Conservation (phyloP, 75 land plant genomes). For the Sequoiadendron giganteum region DNA sequence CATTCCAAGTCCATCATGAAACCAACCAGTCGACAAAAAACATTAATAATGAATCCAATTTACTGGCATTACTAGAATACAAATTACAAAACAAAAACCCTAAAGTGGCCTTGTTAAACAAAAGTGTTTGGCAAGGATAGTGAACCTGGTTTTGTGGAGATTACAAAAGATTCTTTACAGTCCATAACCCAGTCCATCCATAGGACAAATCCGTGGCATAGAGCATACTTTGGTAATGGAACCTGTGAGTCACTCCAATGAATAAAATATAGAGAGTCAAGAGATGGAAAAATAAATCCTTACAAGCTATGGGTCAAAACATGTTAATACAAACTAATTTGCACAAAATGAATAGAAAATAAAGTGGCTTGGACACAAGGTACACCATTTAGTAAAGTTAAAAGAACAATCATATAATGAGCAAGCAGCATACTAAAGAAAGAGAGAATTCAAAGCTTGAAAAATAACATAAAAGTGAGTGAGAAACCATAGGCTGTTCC, state of each 20-base stretch:
- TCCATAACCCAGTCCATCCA: constrained; percentile 98
- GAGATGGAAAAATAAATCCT: background rate
- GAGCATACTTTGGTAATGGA: constrained; percentile 43
- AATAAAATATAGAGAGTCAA: background rate
- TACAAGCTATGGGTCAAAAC: background rate
- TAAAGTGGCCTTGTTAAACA: background rate
- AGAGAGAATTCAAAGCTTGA: background rate
- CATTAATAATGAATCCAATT: background rate
- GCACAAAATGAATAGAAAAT: background rate
- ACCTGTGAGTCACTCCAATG: constrained; percentile 36
- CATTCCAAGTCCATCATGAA: background rate
- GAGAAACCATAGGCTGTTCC: background rate
- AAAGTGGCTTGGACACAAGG: too few species aligned
- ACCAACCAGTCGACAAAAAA: background rate
- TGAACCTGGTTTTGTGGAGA: constrained; percentile 81
- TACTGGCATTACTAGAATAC: background rate
- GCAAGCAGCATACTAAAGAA: background rate
- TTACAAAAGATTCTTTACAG: constrained; percentile 28
- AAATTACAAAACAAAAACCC: background rate
- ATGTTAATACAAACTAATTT: background rate
- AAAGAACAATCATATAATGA: background rate
- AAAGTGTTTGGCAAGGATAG: too few species aligned
- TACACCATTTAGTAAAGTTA: background rate
- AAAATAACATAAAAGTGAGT: background rate
- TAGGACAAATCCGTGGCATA: constrained; percentile 85